A percentile compares a stretch with the other conserved stretches of the same genome.
Evolutionary conservation across 2,329 filamentous ascomycete species (phyloP).

Genomic region (Sarocladium oryzae): DNA sequence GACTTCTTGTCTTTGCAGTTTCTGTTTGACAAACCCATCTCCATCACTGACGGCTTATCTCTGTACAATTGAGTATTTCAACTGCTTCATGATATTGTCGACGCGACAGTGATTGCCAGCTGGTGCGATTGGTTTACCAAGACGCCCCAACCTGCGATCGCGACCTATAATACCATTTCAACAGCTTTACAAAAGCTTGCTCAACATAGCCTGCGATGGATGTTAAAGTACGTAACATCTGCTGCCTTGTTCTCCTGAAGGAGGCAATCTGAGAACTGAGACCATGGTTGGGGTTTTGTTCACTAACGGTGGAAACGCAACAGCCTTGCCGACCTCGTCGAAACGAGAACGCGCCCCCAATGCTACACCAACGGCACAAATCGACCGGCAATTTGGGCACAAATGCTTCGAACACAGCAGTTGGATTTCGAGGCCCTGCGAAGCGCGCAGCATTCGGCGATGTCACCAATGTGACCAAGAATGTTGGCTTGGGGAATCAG

Average conservation of each 20-base stretch:
- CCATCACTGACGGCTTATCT: background rate
- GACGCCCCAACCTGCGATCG: background rate
- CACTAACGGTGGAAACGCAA: background rate
- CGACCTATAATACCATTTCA: background rate
- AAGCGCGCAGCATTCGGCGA: slow-evolving; percentile 80
- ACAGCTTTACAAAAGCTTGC: background rate
- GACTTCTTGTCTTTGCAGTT: slow-evolving; percentile 1
- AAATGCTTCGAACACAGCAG: slow-evolving; percentile 18
- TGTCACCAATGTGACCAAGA: slow-evolving; percentile 62
- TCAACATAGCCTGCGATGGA: background rate
- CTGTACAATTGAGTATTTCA: slow-evolving; percentile 2
- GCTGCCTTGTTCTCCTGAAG: background rate
- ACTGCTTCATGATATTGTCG: slow-evolving; percentile 6
- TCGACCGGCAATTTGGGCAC: slow-evolving; percentile 56
- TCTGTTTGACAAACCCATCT: background rate
- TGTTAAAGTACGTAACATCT: background rate
- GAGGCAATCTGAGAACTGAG: background rate
- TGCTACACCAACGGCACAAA: slow-evolving; percentile 75
- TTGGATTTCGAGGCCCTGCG: slow-evolving; percentile 37
- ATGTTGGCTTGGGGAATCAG: slow-evolving; percentile 21
- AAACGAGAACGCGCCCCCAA: slow-evolving; percentile 47
- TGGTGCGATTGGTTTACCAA: background rate
- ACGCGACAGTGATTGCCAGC: slow-evolving; percentile 1
- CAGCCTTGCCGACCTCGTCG: slow-evolving; percentile 35
- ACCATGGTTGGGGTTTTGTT: background rate